These are phyloP conservation scores for Senecio squalidus DNA, from an alignment of 140 eudicot genomes.

Conservation along the genomic window DNA sequence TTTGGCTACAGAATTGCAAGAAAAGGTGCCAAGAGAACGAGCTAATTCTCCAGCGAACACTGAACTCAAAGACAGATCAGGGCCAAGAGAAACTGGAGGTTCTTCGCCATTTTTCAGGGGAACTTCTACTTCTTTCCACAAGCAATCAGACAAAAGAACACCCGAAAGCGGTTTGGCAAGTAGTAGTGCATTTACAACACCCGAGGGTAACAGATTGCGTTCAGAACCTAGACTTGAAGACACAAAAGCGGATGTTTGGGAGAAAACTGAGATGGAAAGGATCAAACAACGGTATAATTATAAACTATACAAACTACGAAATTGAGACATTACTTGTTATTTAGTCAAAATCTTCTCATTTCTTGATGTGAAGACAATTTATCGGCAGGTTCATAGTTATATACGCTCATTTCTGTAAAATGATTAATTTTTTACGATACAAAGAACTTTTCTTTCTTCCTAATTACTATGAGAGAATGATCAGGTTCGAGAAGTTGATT, in stretches of 20 bases:
- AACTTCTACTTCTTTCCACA: slow-evolving; percentile 29
- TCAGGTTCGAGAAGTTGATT: slow-evolving; percentile 65
- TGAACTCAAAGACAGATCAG: neutral
- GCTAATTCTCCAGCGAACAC: slow-evolving; percentile 23
- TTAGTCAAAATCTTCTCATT: too few relatives aligned
- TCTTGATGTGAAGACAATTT: too few relatives aligned
- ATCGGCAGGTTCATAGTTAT: too few relatives aligned
- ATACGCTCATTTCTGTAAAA: too few relatives aligned
- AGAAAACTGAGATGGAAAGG: slow-evolving; percentile 48
- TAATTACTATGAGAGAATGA: neutral
- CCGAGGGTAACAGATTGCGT: slow-evolving; percentile 9
- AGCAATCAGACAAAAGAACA: slow-evolving; percentile 11
- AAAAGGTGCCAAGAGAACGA: slow-evolving; percentile 28
- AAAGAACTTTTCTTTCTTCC: too few relatives aligned
- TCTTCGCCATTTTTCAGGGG: slow-evolving; percentile 27
- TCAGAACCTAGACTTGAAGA: slow-evolving; percentile 27
- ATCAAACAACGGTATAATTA: slow-evolving; percentile 48
- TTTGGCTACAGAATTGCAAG: slow-evolving; percentile 24
- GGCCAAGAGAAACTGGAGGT: neutral
- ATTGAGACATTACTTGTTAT: neutral
- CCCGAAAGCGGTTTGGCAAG: slow-evolving; percentile 29
- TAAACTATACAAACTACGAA: neutral
- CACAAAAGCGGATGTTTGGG: slow-evolving; percentile 60
- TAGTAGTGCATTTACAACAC: slow-evolving; percentile 20
- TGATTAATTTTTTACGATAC: too few relatives aligned